Base-by-base conservation (phyloP, 2,329 filamentous ascomycete genomes). In the Aspergillus novofumigatus region DNA sequence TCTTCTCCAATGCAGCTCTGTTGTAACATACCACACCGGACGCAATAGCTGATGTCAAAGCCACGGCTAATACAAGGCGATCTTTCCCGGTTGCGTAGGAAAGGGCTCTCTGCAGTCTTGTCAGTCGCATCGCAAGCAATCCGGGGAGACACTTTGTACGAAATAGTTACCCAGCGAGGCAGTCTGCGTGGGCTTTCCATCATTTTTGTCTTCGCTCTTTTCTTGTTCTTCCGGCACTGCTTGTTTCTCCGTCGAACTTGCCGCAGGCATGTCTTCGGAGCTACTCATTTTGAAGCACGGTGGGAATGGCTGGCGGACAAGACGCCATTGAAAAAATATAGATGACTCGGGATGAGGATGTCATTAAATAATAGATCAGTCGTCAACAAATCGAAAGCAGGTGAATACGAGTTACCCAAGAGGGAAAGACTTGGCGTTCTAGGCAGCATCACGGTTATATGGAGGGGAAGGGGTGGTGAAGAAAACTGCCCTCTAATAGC, bases 1-100 rank as follows among this genome's bases (percentile, higher is more conserved):
- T 26, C 2, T 3, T 25, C 26, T 42, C 38, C 3, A 49, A 49
- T 35, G 59, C 7, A 42, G 10, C 23, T 10, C 10, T 35, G 2
- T 51, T 23, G 56, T 20, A 23, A 66, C 67, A 20, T 68, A 70
- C 68, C 20, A 65, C 59, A 44, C 68, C 68, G 42, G 68, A 67
- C 14, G 61, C 67, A 9, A 64, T 59, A 0, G 68, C 58, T 54
- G 59, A 67, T 2, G 65, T 3, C 9, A 64, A 38, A 7, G 32
- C 32, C 32, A 38, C 32, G 14, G 32, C 14, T 38, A 38, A 17
- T 38, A 38, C 32, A 3, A 38, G 14, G 14, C 32, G 32, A 38
- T 38, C 32, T 6, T 38, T 38, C 14, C 32, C 32, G 14, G 32
- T 38, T 7, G 32, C 14, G 32, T 38, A 38, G 32, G 32, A 38